phyloP scores from a whole-genome alignment of 2,329 filamentous ascomycete genomes.

The Beauveria brongniartii region DNA sequence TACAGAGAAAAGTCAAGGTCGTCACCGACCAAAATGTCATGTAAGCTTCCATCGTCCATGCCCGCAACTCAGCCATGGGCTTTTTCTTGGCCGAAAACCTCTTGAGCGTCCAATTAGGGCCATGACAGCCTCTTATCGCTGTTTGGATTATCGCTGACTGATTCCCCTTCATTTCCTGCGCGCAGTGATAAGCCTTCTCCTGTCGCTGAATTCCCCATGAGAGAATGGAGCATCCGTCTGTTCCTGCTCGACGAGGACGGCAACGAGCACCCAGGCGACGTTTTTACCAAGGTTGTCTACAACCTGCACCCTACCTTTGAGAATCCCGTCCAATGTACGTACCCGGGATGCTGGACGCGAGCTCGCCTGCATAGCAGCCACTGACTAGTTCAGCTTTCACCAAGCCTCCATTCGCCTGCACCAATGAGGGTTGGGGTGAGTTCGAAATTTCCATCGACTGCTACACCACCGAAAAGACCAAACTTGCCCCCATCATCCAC shows the following conservation, averaged over 20 bases:
- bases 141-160: background rate
- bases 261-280: slow-evolving; percentile 70
- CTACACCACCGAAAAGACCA: slow-evolving; percentile 78
- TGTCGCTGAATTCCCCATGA: slow-evolving; percentile 83
- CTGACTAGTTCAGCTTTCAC: slow-evolving; percentile 50
- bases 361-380: background rate
- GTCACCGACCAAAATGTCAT: slow-evolving; percentile 85
- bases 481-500: slow-evolving; percentile 65
- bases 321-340: slow-evolving; percentile 73
- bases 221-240: slow-evolving; percentile 83
- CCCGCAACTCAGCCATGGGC: slow-evolving; percentile 2
- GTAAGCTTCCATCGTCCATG: slow-evolving; percentile 43
- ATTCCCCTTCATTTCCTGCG: background rate
- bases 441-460: slow-evolving; percentile 90
- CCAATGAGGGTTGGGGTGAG: slow-evolving; percentile 96
- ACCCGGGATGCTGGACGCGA: background rate
- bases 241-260: slow-evolving; percentile 79
- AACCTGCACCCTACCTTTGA: slow-evolving; percentile 91
- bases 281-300: slow-evolving; percentile 90
- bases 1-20: slow-evolving; percentile 84
- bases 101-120: background rate
- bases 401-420: slow-evolving; percentile 78
- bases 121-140: too few species aligned
- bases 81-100: background rate
- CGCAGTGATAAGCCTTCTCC: slow-evolving; percentile 69